These are phyloP conservation scores for Thielaviopsis euricoi DNA, from an alignment of 2,329 filamentous ascomycete genomes.

Conservation along the genomic window DNA sequence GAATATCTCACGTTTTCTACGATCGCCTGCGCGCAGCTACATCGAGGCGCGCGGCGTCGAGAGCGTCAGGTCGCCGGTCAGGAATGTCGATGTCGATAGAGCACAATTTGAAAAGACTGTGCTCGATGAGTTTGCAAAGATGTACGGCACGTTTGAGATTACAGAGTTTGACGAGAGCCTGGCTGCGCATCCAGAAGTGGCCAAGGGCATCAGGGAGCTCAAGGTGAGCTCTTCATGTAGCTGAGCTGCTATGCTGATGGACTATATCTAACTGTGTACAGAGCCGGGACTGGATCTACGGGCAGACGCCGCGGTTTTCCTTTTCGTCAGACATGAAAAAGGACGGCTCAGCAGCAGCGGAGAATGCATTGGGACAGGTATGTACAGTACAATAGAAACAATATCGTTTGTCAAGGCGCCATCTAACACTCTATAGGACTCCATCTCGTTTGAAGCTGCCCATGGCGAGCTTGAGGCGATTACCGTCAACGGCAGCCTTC, in stretches of 20 bases:
- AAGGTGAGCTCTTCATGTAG: slow-evolving; percentile 25
- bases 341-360: slow-evolving; percentile 39
- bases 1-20: slow-evolving; percentile 51
- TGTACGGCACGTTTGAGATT: slow-evolving; percentile 40
- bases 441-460: slow-evolving; percentile 21
- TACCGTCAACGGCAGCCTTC: slow-evolving; percentile 14
- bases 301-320: slow-evolving; percentile 71
- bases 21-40: slow-evolving; percentile 60
- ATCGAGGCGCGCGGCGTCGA: slow-evolving; percentile 76
- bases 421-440: slow-evolving; percentile 11
- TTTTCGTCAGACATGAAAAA: slow-evolving; percentile 46
- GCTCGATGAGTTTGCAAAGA: slow-evolving; percentile 43
- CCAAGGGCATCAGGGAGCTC: slow-evolving; percentile 45
- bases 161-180: slow-evolving; percentile 33
- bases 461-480: slow-evolving; percentile 23
- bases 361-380: slow-evolving; percentile 31
- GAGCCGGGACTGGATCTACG: slow-evolving; percentile 61
- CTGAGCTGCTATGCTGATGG: slow-evolving; percentile 7
- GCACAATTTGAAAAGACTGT: slow-evolving; percentile 37
- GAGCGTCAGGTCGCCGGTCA: slow-evolving; percentile 72
- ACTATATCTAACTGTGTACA: slow-evolving; percentile 18
- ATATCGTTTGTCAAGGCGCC: neutral
- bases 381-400: too few relatives aligned
- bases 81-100: slow-evolving; percentile 50
- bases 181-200: slow-evolving; percentile 33